Conservation (phyloP, 2,329 filamentous ascomycete species). For the Cryphonectria nitschkei region DNA sequence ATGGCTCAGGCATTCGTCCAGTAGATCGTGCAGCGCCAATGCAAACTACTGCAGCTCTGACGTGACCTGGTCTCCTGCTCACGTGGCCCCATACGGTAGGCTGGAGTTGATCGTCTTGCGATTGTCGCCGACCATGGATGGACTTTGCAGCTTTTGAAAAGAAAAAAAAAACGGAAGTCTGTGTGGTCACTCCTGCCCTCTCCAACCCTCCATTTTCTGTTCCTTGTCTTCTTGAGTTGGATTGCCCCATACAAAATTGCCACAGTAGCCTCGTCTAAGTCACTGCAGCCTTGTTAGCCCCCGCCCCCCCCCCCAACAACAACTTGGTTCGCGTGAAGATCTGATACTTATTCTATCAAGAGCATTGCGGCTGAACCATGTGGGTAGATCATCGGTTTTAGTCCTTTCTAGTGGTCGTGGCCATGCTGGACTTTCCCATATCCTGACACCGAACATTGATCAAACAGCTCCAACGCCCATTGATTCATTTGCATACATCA, state of each 20-base stretch:
- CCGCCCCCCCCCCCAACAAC: neutral
- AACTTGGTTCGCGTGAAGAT: neutral
- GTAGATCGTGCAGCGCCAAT: neutral
- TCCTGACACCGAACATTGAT: neutral
- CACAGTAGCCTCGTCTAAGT: constrained; percentile 11
- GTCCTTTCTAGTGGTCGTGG: neutral
- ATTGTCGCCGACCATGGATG: neutral
- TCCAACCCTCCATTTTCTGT: neutral
- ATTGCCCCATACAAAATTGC: neutral
- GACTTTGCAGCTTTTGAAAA: too few relatives aligned
- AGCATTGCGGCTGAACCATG: neutral
- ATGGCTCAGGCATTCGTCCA: neutral
- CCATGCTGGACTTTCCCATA: neutral
- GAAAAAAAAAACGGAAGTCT: too few relatives aligned
- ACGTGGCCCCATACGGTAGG: constrained; percentile 11
- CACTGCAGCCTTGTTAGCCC: constrained; percentile 1
- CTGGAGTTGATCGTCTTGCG: neutral
- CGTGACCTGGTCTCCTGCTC: neutral
- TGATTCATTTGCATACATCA: neutral
- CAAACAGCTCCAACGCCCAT: too few relatives aligned
- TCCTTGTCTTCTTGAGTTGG: neutral
- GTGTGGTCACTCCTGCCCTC: neutral
- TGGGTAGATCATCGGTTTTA: neutral
- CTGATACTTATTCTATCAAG: neutral
- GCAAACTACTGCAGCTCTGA: constrained; percentile 15